Conservation (phyloP, 305 asterid genomes). For the Fraxinus ornus region DNA sequence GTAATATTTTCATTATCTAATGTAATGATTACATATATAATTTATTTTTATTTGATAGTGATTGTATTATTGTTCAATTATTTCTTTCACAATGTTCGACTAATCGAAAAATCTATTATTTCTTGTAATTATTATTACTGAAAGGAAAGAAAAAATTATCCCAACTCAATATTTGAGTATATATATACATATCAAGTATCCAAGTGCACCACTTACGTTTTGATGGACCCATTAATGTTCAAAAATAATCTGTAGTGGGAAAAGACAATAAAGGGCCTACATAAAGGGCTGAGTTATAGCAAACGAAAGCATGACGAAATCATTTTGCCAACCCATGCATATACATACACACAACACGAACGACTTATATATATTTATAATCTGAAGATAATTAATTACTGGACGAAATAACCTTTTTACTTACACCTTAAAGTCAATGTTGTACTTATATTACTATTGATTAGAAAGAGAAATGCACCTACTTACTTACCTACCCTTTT, state of each 20-base stretch:
- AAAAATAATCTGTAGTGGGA: not conserved
- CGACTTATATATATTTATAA: not conserved
- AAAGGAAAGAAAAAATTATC: not conserved
- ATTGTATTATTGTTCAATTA: not conserved
- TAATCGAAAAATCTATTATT: not conserved
- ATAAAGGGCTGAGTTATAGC: slow-evolving; percentile 35
- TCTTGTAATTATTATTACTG: not conserved
- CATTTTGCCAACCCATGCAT: slow-evolving; percentile 40
- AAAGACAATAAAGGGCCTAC: slow-evolving; percentile 45
- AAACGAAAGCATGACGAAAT: slow-evolving; percentile 78
- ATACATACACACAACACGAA: not conserved
- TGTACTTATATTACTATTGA: not conserved
- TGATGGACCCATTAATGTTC: slow-evolving; percentile 18
- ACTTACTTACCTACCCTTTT: not conserved
- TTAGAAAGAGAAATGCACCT: slow-evolving; percentile 2
- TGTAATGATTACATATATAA: not conserved
- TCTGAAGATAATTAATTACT: not conserved
- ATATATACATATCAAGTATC: slow-evolving; percentile 1
- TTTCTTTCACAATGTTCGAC: not conserved
- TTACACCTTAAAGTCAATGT: slow-evolving; percentile 13
- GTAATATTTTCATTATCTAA: no score
- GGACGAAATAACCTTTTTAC: not conserved
- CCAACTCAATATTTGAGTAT: slow-evolving; percentile 9
- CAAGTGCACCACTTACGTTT: slow-evolving; percentile 55
- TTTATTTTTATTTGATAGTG: not conserved